Evolutionary conservation across 306 rosid genomes (phyloP), one percentile per base, ranked within the genome.

Genomic region (Nissolia schottii): DNA sequence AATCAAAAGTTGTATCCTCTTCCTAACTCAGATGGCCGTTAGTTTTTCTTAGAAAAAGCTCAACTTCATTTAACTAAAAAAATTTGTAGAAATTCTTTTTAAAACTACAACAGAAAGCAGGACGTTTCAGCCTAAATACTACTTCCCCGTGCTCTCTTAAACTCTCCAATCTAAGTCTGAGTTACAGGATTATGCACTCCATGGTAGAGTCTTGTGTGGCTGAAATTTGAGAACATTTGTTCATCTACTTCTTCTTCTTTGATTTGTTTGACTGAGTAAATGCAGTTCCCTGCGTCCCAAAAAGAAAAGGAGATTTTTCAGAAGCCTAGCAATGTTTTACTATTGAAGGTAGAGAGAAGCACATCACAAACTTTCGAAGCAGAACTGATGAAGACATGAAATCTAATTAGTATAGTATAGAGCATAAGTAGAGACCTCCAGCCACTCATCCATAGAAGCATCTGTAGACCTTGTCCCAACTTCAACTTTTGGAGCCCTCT

Each of bases 361-460:
- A 16, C 54, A 20, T 13, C 28, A 18, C 19, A 59, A 7, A 32
- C 31, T 62, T n/a, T 37, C 49, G 20, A 32, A 32, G 10, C 24
- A 60, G 16, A 2, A 15, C 38, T 66, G 4, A 32, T 16, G 53
- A 54, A 46, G 63, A 23, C 23, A 72, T 67, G 53, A 20, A n/a
- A 83, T 53, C 40, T 46, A 50, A 55, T n/a, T 25, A 29, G 29
- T 45, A 29, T 24, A 38, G 16, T 2, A 56, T 60, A 32, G 27
- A 70, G 40, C 65, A 67, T 57, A 27, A 43, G 65, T 46, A 71
- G 89, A 74, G 18, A 91, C 98, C 99, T 94, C 71, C 78, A 91
- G 96, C 99, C 99, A 94, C 69, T 91, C 97, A 71, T 94, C 97
- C 79, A 87, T 79, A 0, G 92, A 85, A 11, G 95, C 87, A 81